Evolutionary conservation across 2,329 filamentous ascomycete genomes (phyloP).

Genomic region (Akanthomyces muscarius): DNA sequence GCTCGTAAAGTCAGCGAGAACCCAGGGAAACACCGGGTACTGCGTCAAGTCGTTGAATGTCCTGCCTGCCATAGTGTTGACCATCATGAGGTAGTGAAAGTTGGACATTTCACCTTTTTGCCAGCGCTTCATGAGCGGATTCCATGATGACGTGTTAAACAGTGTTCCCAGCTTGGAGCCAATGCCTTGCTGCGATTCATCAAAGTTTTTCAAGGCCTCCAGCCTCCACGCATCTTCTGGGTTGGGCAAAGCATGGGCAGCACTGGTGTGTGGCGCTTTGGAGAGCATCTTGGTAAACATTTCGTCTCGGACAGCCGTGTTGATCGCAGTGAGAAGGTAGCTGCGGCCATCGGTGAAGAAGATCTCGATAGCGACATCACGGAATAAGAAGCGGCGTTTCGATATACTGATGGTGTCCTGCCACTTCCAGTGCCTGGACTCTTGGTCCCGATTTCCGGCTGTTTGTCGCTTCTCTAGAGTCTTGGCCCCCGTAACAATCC

Average conservation of each 20-base stretch:
- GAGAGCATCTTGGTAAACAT: slow-evolving; percentile 70
- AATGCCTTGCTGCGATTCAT: slow-evolving; percentile 59
- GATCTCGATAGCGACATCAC: slow-evolving; percentile 92
- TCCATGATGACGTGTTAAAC: slow-evolving; percentile 78
- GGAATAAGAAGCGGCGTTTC: slow-evolving; percentile 90
- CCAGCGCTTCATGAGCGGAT: slow-evolving; percentile 85
- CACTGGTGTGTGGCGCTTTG: slow-evolving; percentile 76
- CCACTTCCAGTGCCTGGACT: slow-evolving; percentile 90
- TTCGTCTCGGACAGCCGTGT: slow-evolving; percentile 69
- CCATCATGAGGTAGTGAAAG: slow-evolving; percentile 97
- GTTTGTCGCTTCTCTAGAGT: slow-evolving; percentile 57
- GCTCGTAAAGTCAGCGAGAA: slow-evolving; percentile 92
- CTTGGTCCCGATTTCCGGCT: slow-evolving; percentile 60
- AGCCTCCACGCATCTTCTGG: slow-evolving; percentile 90
- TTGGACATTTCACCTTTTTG: slow-evolving; percentile 93
- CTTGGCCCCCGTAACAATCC: slow-evolving; percentile 75
- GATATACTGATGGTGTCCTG: slow-evolving; percentile 91
- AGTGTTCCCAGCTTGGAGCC: slow-evolving; percentile 89
- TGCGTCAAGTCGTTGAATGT: slow-evolving; percentile 98
- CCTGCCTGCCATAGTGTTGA: slow-evolving; percentile 94
- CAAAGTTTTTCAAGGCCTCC: slow-evolving; percentile 70
- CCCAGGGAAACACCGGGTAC: slow-evolving; percentile 97
- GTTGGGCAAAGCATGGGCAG: slow-evolving; percentile 64
- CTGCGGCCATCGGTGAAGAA: slow-evolving; percentile 97
- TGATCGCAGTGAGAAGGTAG: slow-evolving; percentile 84